These are phyloP conservation scores for Achlya hypogyna DNA, from an alignment of 352 stramenopile genomes.

Conservation along the genomic window DNA sequence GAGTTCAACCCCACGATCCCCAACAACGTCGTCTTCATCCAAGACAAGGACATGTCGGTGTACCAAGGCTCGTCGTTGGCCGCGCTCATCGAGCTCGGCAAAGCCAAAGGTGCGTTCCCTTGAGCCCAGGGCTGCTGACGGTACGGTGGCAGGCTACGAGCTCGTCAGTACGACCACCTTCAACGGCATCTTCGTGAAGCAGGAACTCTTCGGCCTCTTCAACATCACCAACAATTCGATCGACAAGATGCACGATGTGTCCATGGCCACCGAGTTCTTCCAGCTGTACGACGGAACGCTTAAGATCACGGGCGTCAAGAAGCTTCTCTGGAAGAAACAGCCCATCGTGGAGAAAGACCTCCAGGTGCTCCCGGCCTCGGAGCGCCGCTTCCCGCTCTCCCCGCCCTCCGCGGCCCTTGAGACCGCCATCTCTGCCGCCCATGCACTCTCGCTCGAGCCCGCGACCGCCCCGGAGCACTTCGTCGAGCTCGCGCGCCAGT, in stretches of 20 bases:
- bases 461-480: background rate
- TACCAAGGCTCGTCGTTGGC: slow-evolving; percentile 59
- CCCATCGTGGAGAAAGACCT: slow-evolving; percentile 25
- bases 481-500: background rate
- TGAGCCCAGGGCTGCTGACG: background rate
- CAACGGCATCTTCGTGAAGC: slow-evolving; percentile 64
- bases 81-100: slow-evolving; percentile 52
- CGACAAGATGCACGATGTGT: slow-evolving; percentile 51
- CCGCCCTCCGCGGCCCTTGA: slow-evolving; percentile 16
- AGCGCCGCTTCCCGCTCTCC: slow-evolving; percentile 25
- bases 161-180: slow-evolving; percentile 64
- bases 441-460: background rate
- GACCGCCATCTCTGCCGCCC: slow-evolving; percentile 4
- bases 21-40: slow-evolving; percentile 66
- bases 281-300: slow-evolving; percentile 78
- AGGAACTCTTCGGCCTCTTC: slow-evolving; percentile 27
- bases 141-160: slow-evolving; percentile 29
- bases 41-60: slow-evolving; percentile 35
- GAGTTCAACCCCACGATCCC: slow-evolving; percentile 82
- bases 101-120: slow-evolving; percentile 22
- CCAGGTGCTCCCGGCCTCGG: slow-evolving; percentile 23
- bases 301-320: slow-evolving; percentile 60
- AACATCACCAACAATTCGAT: slow-evolving; percentile 43
- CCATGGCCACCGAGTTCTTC: slow-evolving; percentile 69
- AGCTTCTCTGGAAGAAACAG: slow-evolving; percentile 50